These are phyloP conservation scores for Chrysoporthe cubensis DNA, from an alignment of 2,329 filamentous ascomycete genomes.

Conservation along the genomic window DNA sequence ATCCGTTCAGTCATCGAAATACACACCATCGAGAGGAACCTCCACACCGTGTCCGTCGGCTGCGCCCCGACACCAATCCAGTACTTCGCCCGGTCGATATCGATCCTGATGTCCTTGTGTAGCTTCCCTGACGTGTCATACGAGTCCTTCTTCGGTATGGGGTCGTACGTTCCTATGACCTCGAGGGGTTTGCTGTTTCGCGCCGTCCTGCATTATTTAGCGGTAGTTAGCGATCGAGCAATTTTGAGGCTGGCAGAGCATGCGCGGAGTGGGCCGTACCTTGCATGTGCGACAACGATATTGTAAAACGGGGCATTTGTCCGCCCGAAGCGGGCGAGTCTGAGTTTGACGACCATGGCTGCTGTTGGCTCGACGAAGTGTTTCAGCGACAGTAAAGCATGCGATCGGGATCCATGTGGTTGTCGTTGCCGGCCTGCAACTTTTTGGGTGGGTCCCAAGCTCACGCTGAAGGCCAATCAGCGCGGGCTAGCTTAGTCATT, in stretches of 20 bases:
- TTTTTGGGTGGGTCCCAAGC: slow-evolving; percentile 26
- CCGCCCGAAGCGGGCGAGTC: slow-evolving; percentile 90
- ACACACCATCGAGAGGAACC: slow-evolving; percentile 77
- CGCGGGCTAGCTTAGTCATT: slow-evolving; percentile 13
- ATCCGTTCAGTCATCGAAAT: neutral
- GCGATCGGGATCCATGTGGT: neutral
- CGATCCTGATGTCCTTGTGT: slow-evolving; percentile 91
- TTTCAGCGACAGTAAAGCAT: slow-evolving; percentile 5
- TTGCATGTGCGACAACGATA: slow-evolving; percentile 91
- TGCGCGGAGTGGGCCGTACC: slow-evolving; percentile 57
- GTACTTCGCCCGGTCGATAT: slow-evolving; percentile 81
- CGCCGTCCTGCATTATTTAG: slow-evolving; percentile 65
- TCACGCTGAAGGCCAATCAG: slow-evolving; percentile 19
- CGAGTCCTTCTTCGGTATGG: slow-evolving; percentile 64
- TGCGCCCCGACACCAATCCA: slow-evolving; percentile 98
- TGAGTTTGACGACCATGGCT: slow-evolving; percentile 88
- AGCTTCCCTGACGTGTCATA: slow-evolving; percentile 67
- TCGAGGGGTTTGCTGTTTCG: slow-evolving; percentile 88
- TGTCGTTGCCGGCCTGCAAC: slow-evolving; percentile 16
- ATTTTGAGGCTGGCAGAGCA: neutral
- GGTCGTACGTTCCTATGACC: slow-evolving; percentile 82
- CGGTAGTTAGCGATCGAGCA: neutral
- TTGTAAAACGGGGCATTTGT: slow-evolving; percentile 93
- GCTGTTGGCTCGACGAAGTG: slow-evolving; percentile 7
- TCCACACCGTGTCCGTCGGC: slow-evolving; percentile 87